Base-by-base conservation (phyloP, 148 eudicot species). In the Mesembryanthemum crystallinum region DNA sequence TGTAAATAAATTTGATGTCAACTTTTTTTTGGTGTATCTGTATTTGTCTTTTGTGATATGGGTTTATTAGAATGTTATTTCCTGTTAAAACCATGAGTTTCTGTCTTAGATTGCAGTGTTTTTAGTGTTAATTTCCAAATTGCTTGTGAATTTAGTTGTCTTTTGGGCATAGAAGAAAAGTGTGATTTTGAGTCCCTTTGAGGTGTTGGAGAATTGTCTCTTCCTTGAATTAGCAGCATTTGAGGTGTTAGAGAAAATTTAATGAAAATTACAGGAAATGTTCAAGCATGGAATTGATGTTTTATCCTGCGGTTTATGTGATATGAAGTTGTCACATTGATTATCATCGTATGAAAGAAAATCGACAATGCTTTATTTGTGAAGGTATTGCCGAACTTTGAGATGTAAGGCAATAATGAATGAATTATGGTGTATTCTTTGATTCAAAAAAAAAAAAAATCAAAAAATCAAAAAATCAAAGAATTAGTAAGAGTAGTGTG, bases 171-270 rank as follows among this genome's bases (percentile, higher is more conserved):
- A 15, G 15, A 25, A 30, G n/a, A 52, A 27, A 47, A 68, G 1
- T 68, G 33, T 68, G 57, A 47, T 45, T 25, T 25, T 47, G 33
- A 68, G 15, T 14, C 23, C 57, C 55, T 68, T 68, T 68, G 57
- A 25, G 0, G 23, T 68, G 72, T 45, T 68, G 33, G 45, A 65
- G 47, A n/a, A 13, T 32, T 65, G 32, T 18, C 8, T 7, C 11
- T 35, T 27, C 43, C 17, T 32, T 64, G 49, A 45, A 6, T 45
- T 47, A 9, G 13, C 15, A 9, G 13, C 3, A 15, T 47, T 47
- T 3, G 52, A 47, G 1, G 1, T 47, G 8, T 4, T 4, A 3
- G 0, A 54, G 58, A 54, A 54, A 18, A 11, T 17, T 3, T 21
- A 18, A 17, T 4, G 0, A 20, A 52, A 52, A 3, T 52, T 15